phyloP scores from a whole-genome alignment of 495 filamentous ascomycete genomes.

The Aspergillus coremiiformis region DNA sequence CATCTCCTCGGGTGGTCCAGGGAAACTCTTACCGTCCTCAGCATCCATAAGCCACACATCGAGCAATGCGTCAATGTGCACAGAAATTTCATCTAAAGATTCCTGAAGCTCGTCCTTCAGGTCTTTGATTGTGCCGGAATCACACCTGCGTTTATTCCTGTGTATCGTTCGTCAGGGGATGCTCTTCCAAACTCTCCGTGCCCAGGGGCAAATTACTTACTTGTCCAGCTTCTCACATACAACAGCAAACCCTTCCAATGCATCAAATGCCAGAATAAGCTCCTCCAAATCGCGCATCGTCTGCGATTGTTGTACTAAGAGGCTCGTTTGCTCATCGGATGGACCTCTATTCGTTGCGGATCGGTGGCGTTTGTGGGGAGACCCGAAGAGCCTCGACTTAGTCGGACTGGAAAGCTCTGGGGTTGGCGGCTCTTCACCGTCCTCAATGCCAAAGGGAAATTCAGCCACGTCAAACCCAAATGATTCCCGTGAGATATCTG shows the following conservation, averaged over 20 bases:
- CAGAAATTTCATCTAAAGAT: slow-evolving; percentile 26
- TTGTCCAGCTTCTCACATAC: slow-evolving; percentile 40
- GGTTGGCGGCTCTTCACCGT: slow-evolving; percentile 15
- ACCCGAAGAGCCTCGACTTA: slow-evolving; percentile 22
- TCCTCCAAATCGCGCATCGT: slow-evolving; percentile 69
- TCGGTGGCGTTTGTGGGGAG: slow-evolving; percentile 16
- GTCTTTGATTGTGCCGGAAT: slow-evolving; percentile 30
- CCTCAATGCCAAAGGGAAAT: slow-evolving; percentile 20
- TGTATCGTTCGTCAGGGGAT: slow-evolving; percentile 11
- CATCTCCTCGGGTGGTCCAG: slow-evolving; percentile 3
- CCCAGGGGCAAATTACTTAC: slow-evolving; percentile 21
- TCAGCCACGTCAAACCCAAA: slow-evolving; percentile 38
- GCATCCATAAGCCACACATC: slow-evolving; percentile 34
- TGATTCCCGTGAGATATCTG: slow-evolving; percentile 33
- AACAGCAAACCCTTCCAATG: slow-evolving; percentile 52
- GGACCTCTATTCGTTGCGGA: slow-evolving; percentile 12
- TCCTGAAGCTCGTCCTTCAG: slow-evolving; percentile 28
- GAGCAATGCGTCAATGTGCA: slow-evolving; percentile 30
- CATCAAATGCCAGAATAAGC: slow-evolving; percentile 57
- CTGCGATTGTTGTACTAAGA: slow-evolving; percentile 47
- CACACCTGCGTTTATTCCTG: slow-evolving; percentile 28
- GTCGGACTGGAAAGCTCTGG: slow-evolving; percentile 27
- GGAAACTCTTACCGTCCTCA: slow-evolving; percentile 28
- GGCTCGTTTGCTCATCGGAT: slow-evolving; percentile 8
- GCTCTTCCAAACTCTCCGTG: neutral